Evolutionary conservation across 257 asterid genomes (phyloP), one percentile per base, ranked within the genome.

Genomic region (Solanum corneliomulleri): DNA sequence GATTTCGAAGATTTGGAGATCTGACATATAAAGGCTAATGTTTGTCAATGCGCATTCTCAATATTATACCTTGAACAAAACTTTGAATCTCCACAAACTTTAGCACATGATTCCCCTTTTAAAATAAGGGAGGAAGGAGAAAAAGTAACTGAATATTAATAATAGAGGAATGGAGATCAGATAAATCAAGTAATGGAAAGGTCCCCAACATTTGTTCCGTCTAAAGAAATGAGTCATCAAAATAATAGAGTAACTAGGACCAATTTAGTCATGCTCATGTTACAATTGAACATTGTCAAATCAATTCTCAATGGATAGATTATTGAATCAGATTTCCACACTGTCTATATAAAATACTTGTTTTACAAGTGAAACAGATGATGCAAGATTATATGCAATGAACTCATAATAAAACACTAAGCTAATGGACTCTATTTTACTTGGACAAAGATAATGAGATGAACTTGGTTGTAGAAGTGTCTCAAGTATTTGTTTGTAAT

Each of bases 1-100:
- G 94, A 97, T 93, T 94, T 94, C 56, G 96, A 98, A 90, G 98
- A 91, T 91, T 95, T 95, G 44, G 95, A 88, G 49, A 96, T 98
- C 99, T 95, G 49, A 47, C 49, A 45, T 45, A 62, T 47, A 27
- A 47, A 80, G 68, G 85, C 44, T 47, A 47, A 45, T 47, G 68
- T 80, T 47, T 47, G 85, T 80, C 41, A 80, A 49, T 80, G 41
- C 15, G 16, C 68, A 45, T 47, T 45, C 84, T 80, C 68, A 80
- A 78, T 42, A 77, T 42, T 44, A 77, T 77, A 15, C 62, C 62
- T 77, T 77, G 39, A 25, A 14, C 15, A 77, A 60, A 6, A 44
- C 83, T 70, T 25, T 25, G 83, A 77, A 77, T 21, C 39, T 25
- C 37, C 39, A 25, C 1, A 20, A 56, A n/a, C 56, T 77, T 42